Evolutionary conservation across 2,329 filamentous ascomycete genomes (phyloP).

Genomic region (Diaporthe nobilis): DNA sequence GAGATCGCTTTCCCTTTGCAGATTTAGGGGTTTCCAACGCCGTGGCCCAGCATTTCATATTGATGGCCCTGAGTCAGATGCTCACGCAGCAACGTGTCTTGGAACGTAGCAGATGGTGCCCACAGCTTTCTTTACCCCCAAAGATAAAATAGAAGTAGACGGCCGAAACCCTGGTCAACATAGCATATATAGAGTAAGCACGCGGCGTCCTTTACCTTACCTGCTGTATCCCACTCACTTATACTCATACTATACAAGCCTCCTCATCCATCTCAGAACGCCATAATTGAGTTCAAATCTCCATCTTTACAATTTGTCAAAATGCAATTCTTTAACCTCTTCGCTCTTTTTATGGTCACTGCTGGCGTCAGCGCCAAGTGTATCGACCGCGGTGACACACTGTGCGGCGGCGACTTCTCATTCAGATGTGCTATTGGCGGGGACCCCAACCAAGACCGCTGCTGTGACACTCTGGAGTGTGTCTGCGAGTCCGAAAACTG

Average conservation of each 20-base stretch:
- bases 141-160: neutral
- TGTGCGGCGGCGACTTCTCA: constrained; percentile 5
- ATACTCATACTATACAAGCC: neutral
- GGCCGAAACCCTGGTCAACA: neutral
- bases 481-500: constrained; percentile 13
- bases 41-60: neutral
- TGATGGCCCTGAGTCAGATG: neutral
- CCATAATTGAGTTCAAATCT: neutral
- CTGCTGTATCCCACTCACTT: neutral
- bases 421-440: constrained; percentile 2
- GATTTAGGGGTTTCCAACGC: neutral
- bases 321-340: neutral
- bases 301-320: neutral
- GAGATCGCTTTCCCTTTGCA: neutral
- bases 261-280: neutral
- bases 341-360: constrained; percentile 10
- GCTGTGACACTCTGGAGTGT: constrained; percentile 16
- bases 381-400: neutral
- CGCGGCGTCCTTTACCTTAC: too few species aligned
- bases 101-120: neutral
- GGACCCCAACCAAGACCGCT: constrained; percentile 7
- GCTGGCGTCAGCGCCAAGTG: constrained; percentile 20
- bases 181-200: neutral
- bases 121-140: neutral
- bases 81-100: neutral